Evolutionary conservation across 1,284 basidiomycete species (phyloP).

Genomic region (Peniophora sp.): DNA sequence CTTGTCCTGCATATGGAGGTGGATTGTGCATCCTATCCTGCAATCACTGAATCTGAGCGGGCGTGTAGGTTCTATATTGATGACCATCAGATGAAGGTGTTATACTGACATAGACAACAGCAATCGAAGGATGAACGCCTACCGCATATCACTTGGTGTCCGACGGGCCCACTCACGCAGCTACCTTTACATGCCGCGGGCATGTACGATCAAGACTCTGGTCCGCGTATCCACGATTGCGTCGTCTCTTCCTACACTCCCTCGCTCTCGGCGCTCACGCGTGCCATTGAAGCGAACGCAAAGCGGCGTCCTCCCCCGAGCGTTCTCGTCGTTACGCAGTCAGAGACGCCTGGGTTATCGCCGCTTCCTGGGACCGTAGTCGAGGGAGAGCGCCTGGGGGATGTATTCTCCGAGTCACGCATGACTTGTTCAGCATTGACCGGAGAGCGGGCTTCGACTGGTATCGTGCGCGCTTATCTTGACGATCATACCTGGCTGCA

Average conservation of each 20-base stretch:
- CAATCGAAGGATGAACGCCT: slow-evolving; percentile 2
- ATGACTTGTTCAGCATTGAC: slow-evolving; percentile 6
- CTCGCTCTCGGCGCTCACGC: neutral
- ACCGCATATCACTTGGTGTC: slow-evolving; percentile 11
- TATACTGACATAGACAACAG: neutral
- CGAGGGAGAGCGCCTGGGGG: neutral
- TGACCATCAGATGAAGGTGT: neutral
- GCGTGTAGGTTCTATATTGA: neutral
- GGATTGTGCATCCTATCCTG: neutral
- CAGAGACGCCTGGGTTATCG: neutral
- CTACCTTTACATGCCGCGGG: slow-evolving; percentile 21
- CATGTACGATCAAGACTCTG: slow-evolving; percentile 4
- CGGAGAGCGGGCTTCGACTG: slow-evolving; percentile 1
- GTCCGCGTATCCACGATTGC: slow-evolving; percentile 8
- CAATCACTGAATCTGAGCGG: neutral
- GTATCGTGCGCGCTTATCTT: neutral
- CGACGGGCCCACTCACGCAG: slow-evolving; percentile 10
- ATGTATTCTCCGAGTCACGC: neutral
- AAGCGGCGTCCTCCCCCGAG: neutral
- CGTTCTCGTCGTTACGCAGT: neutral
- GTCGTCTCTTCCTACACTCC: slow-evolving; percentile 7
- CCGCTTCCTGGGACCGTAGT: neutral
- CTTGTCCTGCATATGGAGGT: neutral
- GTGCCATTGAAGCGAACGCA: neutral
- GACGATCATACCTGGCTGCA: neutral